A percentile compares a stretch with the other conserved stretches of the same genome.
These are phyloP conservation scores for Claviceps sp. DNA, from an alignment of 2,329 filamentous ascomycete species.

Conservation along the genomic window DNA sequence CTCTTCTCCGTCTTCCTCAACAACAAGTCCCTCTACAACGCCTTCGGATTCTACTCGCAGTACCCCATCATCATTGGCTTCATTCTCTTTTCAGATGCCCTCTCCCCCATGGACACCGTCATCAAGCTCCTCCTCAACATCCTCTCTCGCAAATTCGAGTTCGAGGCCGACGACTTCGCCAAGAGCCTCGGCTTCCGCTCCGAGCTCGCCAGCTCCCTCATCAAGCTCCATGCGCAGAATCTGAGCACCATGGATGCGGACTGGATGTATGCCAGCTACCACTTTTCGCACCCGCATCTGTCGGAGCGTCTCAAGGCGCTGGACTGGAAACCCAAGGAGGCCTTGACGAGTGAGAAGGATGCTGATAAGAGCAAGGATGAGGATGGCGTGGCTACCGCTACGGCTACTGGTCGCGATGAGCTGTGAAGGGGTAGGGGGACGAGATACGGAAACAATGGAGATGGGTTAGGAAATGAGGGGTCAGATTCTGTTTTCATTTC, in stretches of 20 bases:
- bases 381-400: constrained; percentile 46
- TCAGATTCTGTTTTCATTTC: no score
- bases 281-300: constrained; percentile 95
- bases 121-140: constrained; percentile 95
- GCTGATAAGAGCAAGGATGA: constrained; percentile 24
- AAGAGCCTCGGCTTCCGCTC: constrained; percentile 68
- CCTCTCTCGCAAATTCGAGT: constrained; percentile 87
- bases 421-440: constrained; percentile 29
- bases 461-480: no score
- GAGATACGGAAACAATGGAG: neutral
- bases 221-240: constrained; percentile 98
- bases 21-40: constrained; percentile 78
- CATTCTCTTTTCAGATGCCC: constrained; percentile 92
- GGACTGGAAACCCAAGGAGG: constrained; percentile 59
- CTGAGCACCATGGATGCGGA: constrained; percentile 97
- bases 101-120: constrained; percentile 86
- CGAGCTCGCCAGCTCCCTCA: constrained; percentile 74
- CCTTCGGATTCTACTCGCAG: constrained; percentile 76
- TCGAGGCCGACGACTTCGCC: constrained; percentile 88
- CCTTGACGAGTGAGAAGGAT: constrained; percentile 27
- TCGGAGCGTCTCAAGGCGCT: constrained; percentile 86
- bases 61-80: constrained; percentile 94
- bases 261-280: constrained; percentile 96
- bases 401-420: constrained; percentile 61
- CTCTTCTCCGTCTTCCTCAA: constrained; percentile 97